Percentiles rank a stretch among this genome's conserved stretches.
Conservation (phyloP, 2,329 filamentous ascomycete genomes). For the Periconia digitata region DNA sequence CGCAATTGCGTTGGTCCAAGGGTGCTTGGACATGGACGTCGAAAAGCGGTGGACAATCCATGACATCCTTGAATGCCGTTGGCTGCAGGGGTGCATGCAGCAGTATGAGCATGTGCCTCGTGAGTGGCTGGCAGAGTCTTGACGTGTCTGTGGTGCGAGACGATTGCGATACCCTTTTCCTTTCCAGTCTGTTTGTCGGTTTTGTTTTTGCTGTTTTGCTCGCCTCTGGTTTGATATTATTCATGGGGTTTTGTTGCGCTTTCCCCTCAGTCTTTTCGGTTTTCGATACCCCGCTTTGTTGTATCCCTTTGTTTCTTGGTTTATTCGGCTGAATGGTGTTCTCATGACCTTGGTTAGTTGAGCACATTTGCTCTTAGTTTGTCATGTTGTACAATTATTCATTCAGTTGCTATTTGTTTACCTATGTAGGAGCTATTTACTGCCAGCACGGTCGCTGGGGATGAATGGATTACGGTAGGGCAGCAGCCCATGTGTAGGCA, state of each 20-base stretch:
- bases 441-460: not conserved
- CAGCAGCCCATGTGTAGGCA: not conserved
- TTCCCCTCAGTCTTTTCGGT: slow-evolving; percentile 6
- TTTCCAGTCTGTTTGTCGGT: not conserved
- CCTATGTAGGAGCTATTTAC: too few relatives aligned
- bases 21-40: slow-evolving; percentile 61
- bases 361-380: not conserved
- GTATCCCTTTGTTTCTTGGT: not conserved
- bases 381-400: too few relatives aligned
- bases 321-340: not conserved
- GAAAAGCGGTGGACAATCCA: slow-evolving; percentile 59
- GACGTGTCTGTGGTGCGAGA: slow-evolving; percentile 10
- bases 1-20: slow-evolving; percentile 59
- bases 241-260: not conserved
- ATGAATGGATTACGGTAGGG: not conserved
- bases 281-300: slow-evolving; percentile 12
- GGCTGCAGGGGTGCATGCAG: slow-evolving; percentile 49
- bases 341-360: not conserved
- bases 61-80: slow-evolving; percentile 57
- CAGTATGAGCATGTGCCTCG: slow-evolving; percentile 29
- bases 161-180: slow-evolving; percentile 28
- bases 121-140: slow-evolving; percentile 32
- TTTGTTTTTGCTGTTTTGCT: slow-evolving; percentile 1
- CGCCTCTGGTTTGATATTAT: too few relatives aligned
- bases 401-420: too few relatives aligned